Evolutionary conservation across 2,329 filamentous ascomycete species (phyloP), one percentile per base, ranked within the genome.

Genomic region (Boeremia exigua): DNA sequence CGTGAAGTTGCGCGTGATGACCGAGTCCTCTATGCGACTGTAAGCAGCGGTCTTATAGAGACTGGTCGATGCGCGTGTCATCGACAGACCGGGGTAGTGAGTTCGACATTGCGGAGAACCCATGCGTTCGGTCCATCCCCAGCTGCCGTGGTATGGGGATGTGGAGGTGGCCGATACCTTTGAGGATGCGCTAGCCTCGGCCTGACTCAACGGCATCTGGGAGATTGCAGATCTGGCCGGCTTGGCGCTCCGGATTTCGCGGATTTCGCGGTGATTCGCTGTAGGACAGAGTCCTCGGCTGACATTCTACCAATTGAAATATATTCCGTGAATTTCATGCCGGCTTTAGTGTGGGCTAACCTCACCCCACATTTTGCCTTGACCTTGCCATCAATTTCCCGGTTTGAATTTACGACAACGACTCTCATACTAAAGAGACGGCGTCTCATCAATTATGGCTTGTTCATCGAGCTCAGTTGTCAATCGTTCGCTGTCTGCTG

Each of bases 31-130:
- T 42, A 27, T 12, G 11, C 9, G 43, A n/a, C 9, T 25, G 30
- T 43, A 17, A 29, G 15, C 17, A 17, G 19, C 30, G 50, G 38
- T 54, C 44, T 54, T 54, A 54, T 54, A 54, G 37, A 43, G 5
- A 17, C n/a, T 17, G 15, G n/a, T 14, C 30, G 14, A 36, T 32
- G n/a, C 11, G 19, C 6, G n/a, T 28, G 38, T 12, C 8, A 25
- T 7, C 40, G n/a, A 30, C 15, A 34, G 19, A 9, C 23, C 29
- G 30, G 30, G 30, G 19, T 43, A 30, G 25, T 48, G 44, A 38
- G 19, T 23, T 37, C 32, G 38, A 48, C 30, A 37, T 2, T 48
- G 50, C 44, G 50, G 50, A 48, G 50, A 54, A 48, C 23, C 47
- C 50, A 48, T 48, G 43, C 30, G 23, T n/a, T 23, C 23, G 12